Evolutionary conservation across 495 filamentous ascomycete species (phyloP).

Genomic region (Rhypophila decipiens): DNA sequence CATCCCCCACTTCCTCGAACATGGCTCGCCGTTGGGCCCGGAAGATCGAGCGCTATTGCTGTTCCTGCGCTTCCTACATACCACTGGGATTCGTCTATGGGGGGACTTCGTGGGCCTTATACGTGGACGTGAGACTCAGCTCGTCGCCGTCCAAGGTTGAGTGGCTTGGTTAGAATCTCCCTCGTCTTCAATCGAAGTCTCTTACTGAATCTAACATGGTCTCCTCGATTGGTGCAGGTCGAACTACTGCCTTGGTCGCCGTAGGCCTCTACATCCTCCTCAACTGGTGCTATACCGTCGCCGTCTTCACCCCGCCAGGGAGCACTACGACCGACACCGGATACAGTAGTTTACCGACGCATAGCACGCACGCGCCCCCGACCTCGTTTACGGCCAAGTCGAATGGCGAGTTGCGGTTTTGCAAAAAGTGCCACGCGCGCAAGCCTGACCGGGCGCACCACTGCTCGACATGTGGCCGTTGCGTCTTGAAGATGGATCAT

Average conservation of each 20-base stretch:
- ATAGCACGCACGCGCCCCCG: slow-evolving; percentile 38
- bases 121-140: slow-evolving; percentile 74
- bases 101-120: slow-evolving; percentile 83
- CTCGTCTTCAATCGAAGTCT: neutral
- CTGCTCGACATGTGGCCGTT: slow-evolving; percentile 86
- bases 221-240: slow-evolving; percentile 25
- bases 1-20: slow-evolving; percentile 8
- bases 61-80: slow-evolving; percentile 72
- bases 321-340: slow-evolving; percentile 47
- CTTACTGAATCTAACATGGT: neutral
- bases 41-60: slow-evolving; percentile 78
- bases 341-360: slow-evolving; percentile 47
- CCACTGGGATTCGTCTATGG: slow-evolving; percentile 86
- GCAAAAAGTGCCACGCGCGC: slow-evolving; percentile 90
- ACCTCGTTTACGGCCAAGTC: slow-evolving; percentile 87
- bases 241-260: slow-evolving; percentile 48
- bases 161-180: slow-evolving; percentile 57
- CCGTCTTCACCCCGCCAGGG: slow-evolving; percentile 88
- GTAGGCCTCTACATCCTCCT: slow-evolving; percentile 69
- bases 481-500: slow-evolving; percentile 98
- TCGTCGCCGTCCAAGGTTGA: slow-evolving; percentile 46
- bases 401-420: slow-evolving; percentile 77
- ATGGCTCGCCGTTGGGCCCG: slow-evolving; percentile 58
- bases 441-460: slow-evolving; percentile 97
- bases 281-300: slow-evolving; percentile 81